Evolutionary conservation across 176 grass and related monocot genomes (phyloP), one percentile per base, ranked within the genome.

Genomic region (Oryza meyeriana): DNA sequence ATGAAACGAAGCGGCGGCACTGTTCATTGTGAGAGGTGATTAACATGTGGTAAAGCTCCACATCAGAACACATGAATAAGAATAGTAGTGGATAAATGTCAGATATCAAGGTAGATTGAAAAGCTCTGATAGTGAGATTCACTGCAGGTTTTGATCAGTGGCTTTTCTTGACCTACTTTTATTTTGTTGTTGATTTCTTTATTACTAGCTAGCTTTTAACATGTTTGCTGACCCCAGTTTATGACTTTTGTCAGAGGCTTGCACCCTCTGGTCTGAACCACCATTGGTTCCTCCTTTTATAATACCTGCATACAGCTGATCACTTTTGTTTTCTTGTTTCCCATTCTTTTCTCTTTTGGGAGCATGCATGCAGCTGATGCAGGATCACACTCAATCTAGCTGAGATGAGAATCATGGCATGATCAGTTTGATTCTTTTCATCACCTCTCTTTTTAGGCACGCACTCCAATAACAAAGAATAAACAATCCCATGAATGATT

Each of bases 101-200:
- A 66, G 58, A 89, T 38, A 76, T 86, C 88, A 82, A 86, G 83
- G 79, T 82, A 40, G 88, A 86, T 73, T 24, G 88, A 36, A 78
- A 85, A 86, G 67, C 44, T 61, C 67, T 62, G 36, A 55, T 25
- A 57, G 61, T 61, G 50, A 72, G 83, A 86, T 90, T 67, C 67
- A 89, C 66, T 39, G 24, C 83, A 86, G 83, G 73, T 20, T 9
- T 55, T 22, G 50, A 55, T 55, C 50, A 55, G 50, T 66, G 66
- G 35, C 83, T 82, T 81, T 86, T 72, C 73, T 78, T 62, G 45
- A 4, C 28, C 34, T 62, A 67, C 88, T 82, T 90, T 85, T 55
- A 58, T 10, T 58, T 58, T 24, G 48, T 52, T 17, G 65, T 77
- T 82, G 66, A 12, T 81, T 33, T 24, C 24, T 8, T 8, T 57